Evolutionary conservation across 1,284 basidiomycete genomes (phyloP).

Genomic region (Heimioporus retisporus): DNA sequence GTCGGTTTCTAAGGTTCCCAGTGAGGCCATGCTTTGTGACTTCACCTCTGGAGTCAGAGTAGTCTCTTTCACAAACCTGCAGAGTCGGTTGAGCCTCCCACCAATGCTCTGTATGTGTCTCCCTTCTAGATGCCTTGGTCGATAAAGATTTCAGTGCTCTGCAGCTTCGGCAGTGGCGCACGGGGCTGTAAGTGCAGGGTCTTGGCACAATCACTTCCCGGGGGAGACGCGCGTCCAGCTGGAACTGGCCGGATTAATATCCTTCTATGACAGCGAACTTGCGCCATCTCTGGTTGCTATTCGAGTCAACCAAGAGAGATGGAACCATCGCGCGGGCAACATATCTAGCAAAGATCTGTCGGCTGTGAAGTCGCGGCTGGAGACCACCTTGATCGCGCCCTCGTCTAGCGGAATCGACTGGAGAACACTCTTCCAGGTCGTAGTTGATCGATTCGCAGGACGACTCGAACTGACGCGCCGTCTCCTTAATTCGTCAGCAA

Average conservation of each 20-base stretch:
- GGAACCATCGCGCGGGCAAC: conserved; percentile 41
- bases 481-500: conserved; percentile 42
- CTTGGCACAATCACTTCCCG: conserved; percentile 44
- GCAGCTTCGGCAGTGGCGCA: not conserved
- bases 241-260: conserved; percentile 41
- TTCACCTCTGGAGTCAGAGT: conserved; percentile 53
- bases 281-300: conserved; percentile 37
- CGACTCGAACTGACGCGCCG: conserved; percentile 52
- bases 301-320: conserved; percentile 34
- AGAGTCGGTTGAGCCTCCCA: not conserved
- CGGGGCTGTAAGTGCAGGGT: conserved; percentile 34
- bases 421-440: conserved; percentile 48
- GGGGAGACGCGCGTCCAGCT: conserved; percentile 47
- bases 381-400: conserved; percentile 27
- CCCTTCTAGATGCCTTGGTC: too few relatives aligned
- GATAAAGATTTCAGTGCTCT: too few relatives aligned
- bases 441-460: conserved; percentile 54
- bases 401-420: conserved; percentile 53
- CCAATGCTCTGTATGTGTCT: conserved; percentile 11
- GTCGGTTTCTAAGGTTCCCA: conserved; percentile 28
- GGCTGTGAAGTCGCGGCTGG: conserved; percentile 28
- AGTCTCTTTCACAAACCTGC: conserved; percentile 44
- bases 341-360: conserved; percentile 33
- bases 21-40: conserved; percentile 63
- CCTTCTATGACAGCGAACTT: conserved; percentile 45